phyloP scores from a whole-genome alignment of 257 asterid genomes.

The Petrea volubilis region DNA sequence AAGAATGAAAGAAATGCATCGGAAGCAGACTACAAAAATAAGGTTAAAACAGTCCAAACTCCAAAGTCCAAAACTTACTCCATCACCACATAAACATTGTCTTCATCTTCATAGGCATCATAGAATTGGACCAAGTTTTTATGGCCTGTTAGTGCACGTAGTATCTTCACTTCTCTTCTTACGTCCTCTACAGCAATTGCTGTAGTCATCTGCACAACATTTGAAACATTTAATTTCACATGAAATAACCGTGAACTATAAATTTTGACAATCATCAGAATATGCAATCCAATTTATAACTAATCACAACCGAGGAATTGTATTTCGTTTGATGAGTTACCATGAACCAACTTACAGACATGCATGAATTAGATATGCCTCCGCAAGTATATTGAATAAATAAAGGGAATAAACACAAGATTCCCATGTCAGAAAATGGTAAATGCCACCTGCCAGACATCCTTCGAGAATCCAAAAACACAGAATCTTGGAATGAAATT shows the following conservation, averaged over 20 bases:
- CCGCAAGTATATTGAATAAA: not conserved
- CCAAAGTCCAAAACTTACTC: conserved; percentile 48
- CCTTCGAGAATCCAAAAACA: not conserved
- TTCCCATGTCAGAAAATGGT: not conserved
- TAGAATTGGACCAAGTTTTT: conserved; percentile 56
- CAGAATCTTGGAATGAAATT: not conserved
- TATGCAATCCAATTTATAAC: not conserved
- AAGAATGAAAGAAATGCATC: not conserved
- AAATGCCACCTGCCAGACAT: conserved; percentile 8
- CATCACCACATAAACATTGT: conserved; percentile 59
- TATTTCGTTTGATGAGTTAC: not conserved
- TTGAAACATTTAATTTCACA: conserved; percentile 16
- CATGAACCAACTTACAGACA: not conserved
- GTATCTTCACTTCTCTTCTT: conserved; percentile 64
- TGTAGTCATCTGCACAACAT: conserved; percentile 55
- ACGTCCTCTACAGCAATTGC: conserved; percentile 59
- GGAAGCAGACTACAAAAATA: not conserved
- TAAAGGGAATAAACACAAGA: not conserved
- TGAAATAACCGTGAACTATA: conserved; percentile 5
- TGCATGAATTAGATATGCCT: not conserved
- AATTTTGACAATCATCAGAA: conserved; percentile 5
- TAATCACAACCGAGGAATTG: not conserved
- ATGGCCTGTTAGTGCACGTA: conserved; percentile 57
- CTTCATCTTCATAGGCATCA: conserved; percentile 62
- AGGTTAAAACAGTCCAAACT: not conserved